Conservation (phyloP, 2,329 filamentous ascomycete species). For the Davidsoniella australis region DNA sequence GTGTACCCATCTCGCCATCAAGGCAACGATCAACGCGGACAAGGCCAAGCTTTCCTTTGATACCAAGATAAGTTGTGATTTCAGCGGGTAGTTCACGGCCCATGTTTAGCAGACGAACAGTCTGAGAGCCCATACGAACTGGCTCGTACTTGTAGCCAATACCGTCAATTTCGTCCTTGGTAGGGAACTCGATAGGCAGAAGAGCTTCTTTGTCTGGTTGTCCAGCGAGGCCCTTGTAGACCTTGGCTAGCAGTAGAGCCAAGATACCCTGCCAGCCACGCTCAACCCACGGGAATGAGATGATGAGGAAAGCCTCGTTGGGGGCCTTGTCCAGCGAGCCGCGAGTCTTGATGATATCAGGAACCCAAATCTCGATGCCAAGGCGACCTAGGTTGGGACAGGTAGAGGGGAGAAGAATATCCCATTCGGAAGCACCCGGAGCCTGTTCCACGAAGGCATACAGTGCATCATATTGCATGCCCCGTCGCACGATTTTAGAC, state of each 20-base stretch:
- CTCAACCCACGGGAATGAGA: slow-evolving; percentile 47
- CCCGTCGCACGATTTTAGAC: slow-evolving; percentile 46
- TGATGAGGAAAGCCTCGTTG: slow-evolving; percentile 39
- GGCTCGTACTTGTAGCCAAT: slow-evolving; percentile 41
- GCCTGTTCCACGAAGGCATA: slow-evolving; percentile 63
- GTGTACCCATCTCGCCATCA: slow-evolving; percentile 6
- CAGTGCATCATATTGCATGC: slow-evolving; percentile 64
- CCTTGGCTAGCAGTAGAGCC: slow-evolving; percentile 33
- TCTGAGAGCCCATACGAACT: slow-evolving; percentile 50
- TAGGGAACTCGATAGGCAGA: slow-evolving; percentile 47
- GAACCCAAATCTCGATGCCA: slow-evolving; percentile 49
- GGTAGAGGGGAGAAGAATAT: slow-evolving; percentile 3
- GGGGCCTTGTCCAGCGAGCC: slow-evolving; percentile 25
- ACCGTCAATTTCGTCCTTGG: slow-evolving; percentile 35
- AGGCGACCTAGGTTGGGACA: slow-evolving; percentile 43
- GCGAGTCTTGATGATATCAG: slow-evolving; percentile 39
- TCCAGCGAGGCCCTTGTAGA: slow-evolving; percentile 30
- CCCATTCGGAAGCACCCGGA: slow-evolving; percentile 19
- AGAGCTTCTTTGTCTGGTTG: slow-evolving; percentile 46
- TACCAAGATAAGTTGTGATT: slow-evolving; percentile 47
- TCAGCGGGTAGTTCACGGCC: slow-evolving; percentile 41
- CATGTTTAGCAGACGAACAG: slow-evolving; percentile 37
- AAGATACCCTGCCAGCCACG: slow-evolving; percentile 24
- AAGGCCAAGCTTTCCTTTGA: slow-evolving; percentile 46
- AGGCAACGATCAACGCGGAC: slow-evolving; percentile 43